These are phyloP conservation scores for Eucommia ulmoides DNA, from an alignment of 257 asterid species.

Conservation along the genomic window DNA sequence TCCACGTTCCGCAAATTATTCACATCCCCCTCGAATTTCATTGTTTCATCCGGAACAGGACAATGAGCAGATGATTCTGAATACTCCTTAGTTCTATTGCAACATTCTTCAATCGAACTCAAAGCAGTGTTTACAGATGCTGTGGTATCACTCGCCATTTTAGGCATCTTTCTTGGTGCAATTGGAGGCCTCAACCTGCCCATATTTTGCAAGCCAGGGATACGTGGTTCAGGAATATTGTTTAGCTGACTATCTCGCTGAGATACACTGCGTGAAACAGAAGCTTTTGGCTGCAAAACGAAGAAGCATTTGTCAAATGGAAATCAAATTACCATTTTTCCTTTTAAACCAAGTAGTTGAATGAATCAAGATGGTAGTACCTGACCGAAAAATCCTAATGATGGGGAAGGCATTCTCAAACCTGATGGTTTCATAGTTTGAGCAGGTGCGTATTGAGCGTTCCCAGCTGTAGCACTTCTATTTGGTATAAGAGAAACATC, in stretches of 20 bases:
- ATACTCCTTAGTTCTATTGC: conserved; percentile 17
- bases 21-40: conserved; percentile 18
- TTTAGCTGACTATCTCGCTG: conserved; percentile 11
- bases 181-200: conserved; percentile 21
- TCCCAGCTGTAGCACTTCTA: conserved; percentile 26
- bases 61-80: conserved; percentile 19
- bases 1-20: conserved; percentile 20
- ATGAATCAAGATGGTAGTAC: conserved; percentile 25
- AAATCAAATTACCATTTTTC: conserved; percentile 9
- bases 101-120: too few species aligned
- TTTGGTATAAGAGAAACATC: conserved; percentile 24
- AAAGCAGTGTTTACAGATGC: conserved; percentile 16
- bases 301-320: neutral
- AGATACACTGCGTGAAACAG: conserved; percentile 23
- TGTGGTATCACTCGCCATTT: conserved; percentile 12
- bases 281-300: conserved; percentile 58
- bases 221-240: conserved; percentile 10
- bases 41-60: conserved; percentile 15
- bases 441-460: too few species aligned
- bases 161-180: conserved; percentile 19
- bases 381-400: conserved; percentile 80
- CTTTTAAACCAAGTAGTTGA: conserved; percentile 6
- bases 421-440: conserved; percentile 60
- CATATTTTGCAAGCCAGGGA: conserved; percentile 25
- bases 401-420: conserved; percentile 93